Base-by-base conservation (phyloP, 495 filamentous ascomycete genomes). In the Penicillium waksmanii region DNA sequence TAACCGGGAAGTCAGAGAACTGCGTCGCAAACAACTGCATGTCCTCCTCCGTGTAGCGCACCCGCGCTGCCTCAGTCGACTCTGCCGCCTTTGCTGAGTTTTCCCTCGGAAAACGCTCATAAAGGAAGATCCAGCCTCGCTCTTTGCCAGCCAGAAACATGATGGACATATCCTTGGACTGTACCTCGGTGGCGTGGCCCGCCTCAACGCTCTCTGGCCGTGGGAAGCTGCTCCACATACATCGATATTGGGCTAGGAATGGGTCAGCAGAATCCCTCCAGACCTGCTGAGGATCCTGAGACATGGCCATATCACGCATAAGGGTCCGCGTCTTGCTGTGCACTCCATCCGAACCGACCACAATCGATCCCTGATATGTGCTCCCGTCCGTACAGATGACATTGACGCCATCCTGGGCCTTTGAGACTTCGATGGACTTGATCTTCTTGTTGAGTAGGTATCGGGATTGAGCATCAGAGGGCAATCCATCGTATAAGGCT, bases 141-240 rank as follows among this genome's bases (percentile, higher is more conserved):
- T 21, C 42, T 21, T 44, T 44, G 7, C 42, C 42, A 44, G 42
- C 42, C n/a, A 44, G 17, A 19, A 44, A 44, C 42, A 44, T 44
- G 17, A 44, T 4, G 9, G 42, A 44, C 42, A 44, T 44, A 7
- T 44, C 42, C 9, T 44, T 44, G 9, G 15, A 44, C 17, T 44
- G 42, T 7, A 13, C 42, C 4, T 44, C 42, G 6, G 42, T 44
- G 15, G 17, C 42, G 17, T 44, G 17, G 42, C 42, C 42, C 17
- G 15, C n/a, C 17, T 44, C 42, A 19, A 44, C 42, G n/a, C 17
- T 19, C 17, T 17, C 42, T 1, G 42, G 42, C 17, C 15, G 42
- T 44, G 42, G 42, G 17, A 44, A 44, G 42, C 42, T 44, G 42
- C 42, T 44, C 42, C 42, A 44, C 42, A 44, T 17, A 10, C 42